These are phyloP conservation scores for Trichodelitschia bisporula DNA, from an alignment of 495 filamentous ascomycete genomes.

Conservation along the genomic window DNA sequence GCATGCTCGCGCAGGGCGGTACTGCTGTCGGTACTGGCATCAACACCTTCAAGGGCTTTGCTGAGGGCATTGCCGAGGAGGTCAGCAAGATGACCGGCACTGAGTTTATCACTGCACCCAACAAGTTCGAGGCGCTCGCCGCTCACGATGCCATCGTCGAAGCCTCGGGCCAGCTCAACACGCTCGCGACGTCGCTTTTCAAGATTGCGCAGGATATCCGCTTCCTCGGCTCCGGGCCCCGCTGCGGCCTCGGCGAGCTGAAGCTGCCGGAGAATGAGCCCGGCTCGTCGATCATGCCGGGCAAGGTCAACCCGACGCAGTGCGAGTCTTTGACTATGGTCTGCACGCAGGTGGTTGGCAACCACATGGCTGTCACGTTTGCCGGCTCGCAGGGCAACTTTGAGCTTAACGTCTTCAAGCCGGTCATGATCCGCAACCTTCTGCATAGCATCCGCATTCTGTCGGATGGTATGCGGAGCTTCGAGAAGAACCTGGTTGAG, in stretches of 20 bases:
- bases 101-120: slow-evolving; percentile 86
- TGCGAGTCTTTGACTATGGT: slow-evolving; percentile 96
- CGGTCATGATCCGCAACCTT: slow-evolving; percentile 79
- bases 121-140: slow-evolving; percentile 98
- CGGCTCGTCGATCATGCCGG: slow-evolving; percentile 92
- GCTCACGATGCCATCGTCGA: slow-evolving; percentile 92
- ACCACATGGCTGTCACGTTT: slow-evolving; percentile 75
- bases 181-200: slow-evolving; percentile 73
- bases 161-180: slow-evolving; percentile 81
- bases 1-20: slow-evolving; percentile 79
- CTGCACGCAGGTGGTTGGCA: slow-evolving; percentile 93
- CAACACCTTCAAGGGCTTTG: slow-evolving; percentile 94
- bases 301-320: slow-evolving; percentile 98
- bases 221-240: slow-evolving; percentile 85
- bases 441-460: slow-evolving; percentile 74
- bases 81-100: slow-evolving; percentile 78
- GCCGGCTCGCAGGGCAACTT: slow-evolving; percentile 96
- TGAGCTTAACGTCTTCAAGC: slow-evolving; percentile 98
- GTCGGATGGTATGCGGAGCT: slow-evolving; percentile 77
- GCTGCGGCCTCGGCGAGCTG: slow-evolving; percentile 87
- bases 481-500: slow-evolving; percentile 75
- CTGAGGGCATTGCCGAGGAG: slow-evolving; percentile 71
- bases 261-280: slow-evolving; percentile 92
- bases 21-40: slow-evolving; percentile 93
- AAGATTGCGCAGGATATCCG: slow-evolving; percentile 98